These are phyloP conservation scores for Leccinellum rugosiceps DNA, from an alignment of 768 basidiomycete species.

Conservation along the genomic window DNA sequence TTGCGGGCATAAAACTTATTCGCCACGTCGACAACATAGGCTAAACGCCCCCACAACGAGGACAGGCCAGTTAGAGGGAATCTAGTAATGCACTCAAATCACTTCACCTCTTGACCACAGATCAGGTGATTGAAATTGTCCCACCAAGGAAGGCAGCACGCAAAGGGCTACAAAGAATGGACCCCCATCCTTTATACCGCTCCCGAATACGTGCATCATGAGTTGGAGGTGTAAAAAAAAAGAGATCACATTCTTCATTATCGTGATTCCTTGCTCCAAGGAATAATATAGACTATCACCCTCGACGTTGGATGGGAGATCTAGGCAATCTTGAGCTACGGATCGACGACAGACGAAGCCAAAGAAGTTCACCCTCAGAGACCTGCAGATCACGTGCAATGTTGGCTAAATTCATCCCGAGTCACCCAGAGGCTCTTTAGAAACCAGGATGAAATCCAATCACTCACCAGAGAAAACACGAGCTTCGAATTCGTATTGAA, in stretches of 20 bases:
- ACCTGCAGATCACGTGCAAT: conserved; percentile 18
- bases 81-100: neutral
- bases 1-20: conserved; percentile 25
- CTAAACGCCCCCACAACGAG: conserved; percentile 1
- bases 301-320: neutral
- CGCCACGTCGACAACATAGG: conserved; percentile 13
- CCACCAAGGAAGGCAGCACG: conserved; percentile 11
- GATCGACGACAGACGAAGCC: neutral
- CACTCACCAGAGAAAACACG: conserved; percentile 16
- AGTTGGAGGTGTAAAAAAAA: conserved; percentile 22
- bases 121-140: neutral
- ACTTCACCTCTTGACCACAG: conserved; percentile 24
- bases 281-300: conserved; percentile 2
- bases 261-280: conserved; percentile 4
- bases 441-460: neutral
- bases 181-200: conserved; percentile 13
- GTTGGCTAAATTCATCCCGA: conserved; percentile 7
- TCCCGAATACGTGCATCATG: conserved; percentile 15
- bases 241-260: conserved; percentile 13
- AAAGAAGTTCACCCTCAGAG: conserved; percentile 13
- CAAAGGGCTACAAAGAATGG: conserved; percentile 20
- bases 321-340: conserved; percentile 2
- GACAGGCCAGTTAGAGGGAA: neutral
- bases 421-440: neutral
- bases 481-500: conserved; percentile 20